Percentiles rank a stretch among this genome's conserved stretches.
Evolutionary conservation across 495 filamentous ascomycete genomes (phyloP).

Genomic region (Cercophora newfieldiana): DNA sequence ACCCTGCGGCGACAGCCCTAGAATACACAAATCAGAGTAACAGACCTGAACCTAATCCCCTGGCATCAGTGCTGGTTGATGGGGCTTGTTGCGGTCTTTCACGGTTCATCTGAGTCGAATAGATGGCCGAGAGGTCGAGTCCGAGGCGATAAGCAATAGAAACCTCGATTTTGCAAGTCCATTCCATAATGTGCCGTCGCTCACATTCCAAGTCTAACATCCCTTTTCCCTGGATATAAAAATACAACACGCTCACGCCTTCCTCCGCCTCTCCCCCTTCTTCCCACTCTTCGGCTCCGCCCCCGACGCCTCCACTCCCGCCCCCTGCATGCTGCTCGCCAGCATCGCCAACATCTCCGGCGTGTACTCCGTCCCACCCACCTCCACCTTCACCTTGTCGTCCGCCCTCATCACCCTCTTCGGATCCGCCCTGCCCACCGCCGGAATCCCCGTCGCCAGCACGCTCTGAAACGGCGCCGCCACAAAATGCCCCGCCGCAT

Average conservation of each 20-base stretch:
- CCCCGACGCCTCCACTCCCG: conserved; percentile 29
- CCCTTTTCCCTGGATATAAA: not conserved
- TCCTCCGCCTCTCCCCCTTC: conserved; percentile 47
- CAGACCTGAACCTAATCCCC: no score
- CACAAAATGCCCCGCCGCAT: conserved; percentile 76
- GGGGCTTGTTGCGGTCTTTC: no score
- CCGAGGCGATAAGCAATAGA: no score
- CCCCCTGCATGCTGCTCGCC: conserved; percentile 30
- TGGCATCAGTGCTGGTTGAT: no score
- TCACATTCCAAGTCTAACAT: not conserved
- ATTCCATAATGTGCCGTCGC: no score
- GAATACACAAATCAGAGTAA: no score
- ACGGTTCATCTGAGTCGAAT: no score
- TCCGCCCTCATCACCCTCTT: conserved; percentile 43
- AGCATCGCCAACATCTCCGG: conserved; percentile 45
- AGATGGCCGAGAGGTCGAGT: no score
- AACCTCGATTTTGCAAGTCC: no score
- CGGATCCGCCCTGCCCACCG: conserved; percentile 68
- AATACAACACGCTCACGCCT: conserved; percentile 32
- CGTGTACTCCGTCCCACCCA: conserved; percentile 29
- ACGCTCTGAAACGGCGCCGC: conserved; percentile 80
- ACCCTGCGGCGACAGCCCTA: no score
- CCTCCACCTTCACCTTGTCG: conserved; percentile 4
- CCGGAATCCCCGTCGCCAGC: conserved; percentile 67
- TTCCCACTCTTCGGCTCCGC: conserved; percentile 29